Evolutionary conservation across 2,329 filamentous ascomycete genomes (phyloP), one percentile per base, ranked within the genome.

Genomic region (Microcyclosporella mali): DNA sequence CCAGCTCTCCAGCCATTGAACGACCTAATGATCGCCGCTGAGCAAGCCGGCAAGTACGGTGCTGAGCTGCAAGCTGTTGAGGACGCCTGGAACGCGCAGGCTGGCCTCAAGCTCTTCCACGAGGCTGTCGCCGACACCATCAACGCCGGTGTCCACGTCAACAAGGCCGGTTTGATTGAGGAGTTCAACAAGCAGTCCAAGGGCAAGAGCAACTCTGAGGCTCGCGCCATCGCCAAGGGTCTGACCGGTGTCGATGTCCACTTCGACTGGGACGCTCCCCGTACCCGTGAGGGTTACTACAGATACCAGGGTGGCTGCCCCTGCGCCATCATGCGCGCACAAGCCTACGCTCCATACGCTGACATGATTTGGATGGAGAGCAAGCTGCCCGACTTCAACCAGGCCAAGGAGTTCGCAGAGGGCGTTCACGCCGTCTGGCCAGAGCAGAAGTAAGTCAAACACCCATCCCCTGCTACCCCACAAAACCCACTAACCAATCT

Each of bases 311-410:
- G 92, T 47, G 92, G 92, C 46, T 94, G 86, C 60, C 82, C 88
- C 66, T 94, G 87, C 66, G 88, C 89, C 48, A 73, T 97, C 63
- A 95, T 92, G 76, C 82, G 92, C 38, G 90, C 89, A 27, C 71
- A 95, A 45, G 88, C 90, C 6, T 98, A 94, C 63, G 90, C 87
- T 0, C 92, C 90, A 2, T 95, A 94, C 70, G 85, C 84, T 50
- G 90, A 97, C 62, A 81, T 94, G 65, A 94, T 98, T 68, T 98
- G 92, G 92, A 98, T 98, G 92, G 92, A 98, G 78, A 90, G 84
- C 72, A 95, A 95, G 72, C 75, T 95, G 55, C 92, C 92, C 34
- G 90, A 97, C 66, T 97, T 75, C 66, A 75, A 76, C 37, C 92
- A 97, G 72, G 92, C 92, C 17, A 79, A 88, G 72, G 85, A 95